These are phyloP conservation scores for Clitopilus hobsonii DNA, from an alignment of 768 basidiomycete genomes.

Conservation along the genomic window DNA sequence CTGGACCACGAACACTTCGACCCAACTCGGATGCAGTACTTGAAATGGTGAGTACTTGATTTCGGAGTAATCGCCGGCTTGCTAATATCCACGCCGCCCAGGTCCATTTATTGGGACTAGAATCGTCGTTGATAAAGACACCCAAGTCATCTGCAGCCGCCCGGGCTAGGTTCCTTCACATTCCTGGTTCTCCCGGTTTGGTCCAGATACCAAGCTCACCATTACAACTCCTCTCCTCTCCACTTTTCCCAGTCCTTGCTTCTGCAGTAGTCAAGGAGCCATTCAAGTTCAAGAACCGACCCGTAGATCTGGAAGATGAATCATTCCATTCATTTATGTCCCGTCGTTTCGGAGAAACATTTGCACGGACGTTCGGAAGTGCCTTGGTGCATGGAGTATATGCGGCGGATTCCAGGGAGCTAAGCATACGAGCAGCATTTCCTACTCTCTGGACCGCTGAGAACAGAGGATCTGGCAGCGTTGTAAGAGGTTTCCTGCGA, in stretches of 20 bases:
- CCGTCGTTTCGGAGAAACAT: slow-evolving; percentile 64
- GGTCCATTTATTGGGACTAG: slow-evolving; percentile 73
- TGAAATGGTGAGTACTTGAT: slow-evolving; percentile 59
- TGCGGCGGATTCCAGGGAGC: slow-evolving; percentile 70
- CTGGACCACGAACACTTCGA: slow-evolving; percentile 82
- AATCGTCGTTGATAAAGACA: slow-evolving; percentile 59
- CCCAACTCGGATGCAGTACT: slow-evolving; percentile 71
- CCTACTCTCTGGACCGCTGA: slow-evolving; percentile 70
- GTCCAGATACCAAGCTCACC: slow-evolving; percentile 41
- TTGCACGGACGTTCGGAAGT: slow-evolving; percentile 73
- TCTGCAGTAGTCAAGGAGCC: slow-evolving; percentile 56
- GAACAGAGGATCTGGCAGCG: slow-evolving; percentile 61
- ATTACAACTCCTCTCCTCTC: slow-evolving; percentile 30
- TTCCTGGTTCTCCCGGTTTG: slow-evolving; percentile 50
- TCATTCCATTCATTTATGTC: slow-evolving; percentile 74
- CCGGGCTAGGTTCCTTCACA: slow-evolving; percentile 67
- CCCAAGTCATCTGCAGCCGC: slow-evolving; percentile 68
- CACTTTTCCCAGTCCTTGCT: slow-evolving; percentile 41
- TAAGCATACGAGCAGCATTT: slow-evolving; percentile 78
- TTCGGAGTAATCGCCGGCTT: slow-evolving; percentile 1
- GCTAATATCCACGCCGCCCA: slow-evolving; percentile 35
- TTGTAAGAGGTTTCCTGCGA: slow-evolving; percentile 55
- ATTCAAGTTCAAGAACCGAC: slow-evolving; percentile 42
- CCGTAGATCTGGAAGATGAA: slow-evolving; percentile 54
- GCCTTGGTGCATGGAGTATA: slow-evolving; percentile 93